phyloP scores from a whole-genome alignment of 2,329 filamentous ascomycete genomes.

The Ascochyta lentis region DNA sequence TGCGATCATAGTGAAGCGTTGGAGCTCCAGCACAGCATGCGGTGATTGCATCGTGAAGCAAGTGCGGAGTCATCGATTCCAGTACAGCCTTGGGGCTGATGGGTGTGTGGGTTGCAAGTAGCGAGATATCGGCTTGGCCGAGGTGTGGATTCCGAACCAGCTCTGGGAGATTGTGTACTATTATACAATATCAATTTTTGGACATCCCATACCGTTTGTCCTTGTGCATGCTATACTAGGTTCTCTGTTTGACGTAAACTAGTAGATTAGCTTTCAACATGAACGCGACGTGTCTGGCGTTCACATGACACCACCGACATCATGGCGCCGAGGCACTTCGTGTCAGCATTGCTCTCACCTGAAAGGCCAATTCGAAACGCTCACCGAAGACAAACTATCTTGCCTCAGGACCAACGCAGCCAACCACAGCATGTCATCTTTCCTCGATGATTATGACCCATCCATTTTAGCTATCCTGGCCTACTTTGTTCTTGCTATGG shows the following conservation, averaged over 20 bases:
- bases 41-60: not conserved
- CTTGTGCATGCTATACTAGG: too few species aligned
- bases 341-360: not conserved
- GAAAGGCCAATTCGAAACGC: not conserved
- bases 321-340: slow-evolving; percentile 21
- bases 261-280: too few species aligned
- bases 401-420: not conserved
- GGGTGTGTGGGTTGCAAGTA: not conserved
- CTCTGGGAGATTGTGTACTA: not conserved
- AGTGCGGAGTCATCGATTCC: not conserved
- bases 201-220: too few species aligned
- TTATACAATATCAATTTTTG: not conserved
- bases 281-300: too few species aligned
- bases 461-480: slow-evolving; percentile 55
- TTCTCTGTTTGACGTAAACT: too few species aligned
- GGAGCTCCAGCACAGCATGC: not conserved
- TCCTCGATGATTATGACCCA: slow-evolving; percentile 41
- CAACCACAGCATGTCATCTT: not conserved
- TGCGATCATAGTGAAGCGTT: not conserved
- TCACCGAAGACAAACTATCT: not conserved
- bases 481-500: slow-evolving; percentile 52
- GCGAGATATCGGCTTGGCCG: not conserved
- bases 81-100: not conserved
- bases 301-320: slow-evolving; percentile 10
- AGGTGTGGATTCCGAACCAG: too few species aligned